phyloP scores from a whole-genome alignment of 208 protist genomes.

The Acanthamoeba royreba region DNA sequence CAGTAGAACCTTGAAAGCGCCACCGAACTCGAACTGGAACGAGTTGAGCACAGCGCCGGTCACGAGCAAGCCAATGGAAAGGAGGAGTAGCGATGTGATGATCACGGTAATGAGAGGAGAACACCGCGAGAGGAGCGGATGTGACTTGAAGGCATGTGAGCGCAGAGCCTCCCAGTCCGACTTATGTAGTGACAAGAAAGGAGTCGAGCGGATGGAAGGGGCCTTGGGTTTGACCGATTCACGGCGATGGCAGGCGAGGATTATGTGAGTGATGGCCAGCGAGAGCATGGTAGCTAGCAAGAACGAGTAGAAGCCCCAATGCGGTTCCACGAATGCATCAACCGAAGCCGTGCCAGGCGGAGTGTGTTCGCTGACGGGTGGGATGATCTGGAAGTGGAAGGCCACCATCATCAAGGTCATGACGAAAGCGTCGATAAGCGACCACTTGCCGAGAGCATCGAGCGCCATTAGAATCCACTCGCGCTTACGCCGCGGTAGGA shows the following conservation, averaged over 20 bases:
- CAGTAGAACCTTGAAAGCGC: background rate
- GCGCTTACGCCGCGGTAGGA: conserved; percentile 72
- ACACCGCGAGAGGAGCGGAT: background rate
- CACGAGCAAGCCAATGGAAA: conserved; percentile 29
- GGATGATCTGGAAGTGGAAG: conserved; percentile 62
- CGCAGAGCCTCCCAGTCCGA: background rate
- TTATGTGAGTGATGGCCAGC: conserved; percentile 62
- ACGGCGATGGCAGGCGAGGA: conserved; percentile 56
- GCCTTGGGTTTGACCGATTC: background rate
- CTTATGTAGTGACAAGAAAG: background rate
- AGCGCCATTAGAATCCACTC: conserved; percentile 75
- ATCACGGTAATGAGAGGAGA: background rate
- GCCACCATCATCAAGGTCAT: conserved; percentile 90
- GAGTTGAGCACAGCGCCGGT: conserved; percentile 36
- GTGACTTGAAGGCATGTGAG: background rate
- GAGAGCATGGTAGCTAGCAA: conserved; percentile 67
- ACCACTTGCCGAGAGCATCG: conserved; percentile 91
- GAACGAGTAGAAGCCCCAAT: conserved; percentile 66
- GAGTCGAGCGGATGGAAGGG: background rate
- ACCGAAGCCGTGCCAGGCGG: background rate
- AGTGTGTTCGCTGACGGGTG: background rate
- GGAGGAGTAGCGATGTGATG: conserved; percentile 22
- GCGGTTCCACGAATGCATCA: conserved; percentile 56
- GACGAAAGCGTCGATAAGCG: conserved; percentile 90
- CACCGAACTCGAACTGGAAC: conserved; percentile 61